Evolutionary conservation across 2,329 filamentous ascomycete species (phyloP).

Genomic region (Neodidymelliopsis sp.): DNA sequence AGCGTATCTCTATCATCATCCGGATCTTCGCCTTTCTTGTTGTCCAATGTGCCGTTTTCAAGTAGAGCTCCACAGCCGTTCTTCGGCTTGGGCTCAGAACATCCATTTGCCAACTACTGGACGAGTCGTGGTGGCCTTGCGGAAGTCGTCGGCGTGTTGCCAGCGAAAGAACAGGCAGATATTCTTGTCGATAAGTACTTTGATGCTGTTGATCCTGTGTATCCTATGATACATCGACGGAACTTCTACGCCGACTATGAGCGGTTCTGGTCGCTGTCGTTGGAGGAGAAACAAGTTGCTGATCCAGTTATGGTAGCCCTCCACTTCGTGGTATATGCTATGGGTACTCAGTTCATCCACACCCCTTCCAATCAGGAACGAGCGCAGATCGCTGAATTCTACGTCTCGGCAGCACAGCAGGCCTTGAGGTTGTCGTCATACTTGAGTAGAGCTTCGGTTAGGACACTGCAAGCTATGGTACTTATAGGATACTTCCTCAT

Average conservation of each 20-base stretch:
- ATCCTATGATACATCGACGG: constrained; percentile 79
- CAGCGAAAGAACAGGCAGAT: constrained; percentile 78
- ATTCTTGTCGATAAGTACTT: constrained; percentile 66
- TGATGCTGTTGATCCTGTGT: constrained; percentile 76
- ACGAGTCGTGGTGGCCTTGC: constrained; percentile 77
- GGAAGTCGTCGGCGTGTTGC: constrained; percentile 78
- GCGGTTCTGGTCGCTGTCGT: constrained; percentile 73
- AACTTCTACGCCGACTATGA: constrained; percentile 82
- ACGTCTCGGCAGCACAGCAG: constrained; percentile 81
- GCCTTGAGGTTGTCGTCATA: constrained; percentile 78
- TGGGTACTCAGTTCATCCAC: constrained; percentile 80
- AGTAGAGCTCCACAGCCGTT: constrained; percentile 75
- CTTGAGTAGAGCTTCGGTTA: constrained; percentile 74
- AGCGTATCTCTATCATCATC: constrained; percentile 48
- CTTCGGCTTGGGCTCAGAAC: constrained; percentile 80
- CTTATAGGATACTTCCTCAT: constrained; percentile 84
- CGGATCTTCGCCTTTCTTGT: constrained; percentile 60
- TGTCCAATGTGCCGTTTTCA: constrained; percentile 78
- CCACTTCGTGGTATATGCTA: constrained; percentile 77
- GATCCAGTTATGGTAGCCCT: constrained; percentile 76
- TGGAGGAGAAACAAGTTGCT: constrained; percentile 64
- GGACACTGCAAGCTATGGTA: constrained; percentile 81
- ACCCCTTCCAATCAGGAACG: constrained; percentile 64
- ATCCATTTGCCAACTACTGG: constrained; percentile 86
- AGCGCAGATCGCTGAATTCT: constrained; percentile 81